These are phyloP conservation scores for Penicillium atrosanguineum DNA, from an alignment of 495 filamentous ascomycete species.

Conservation along the genomic window DNA sequence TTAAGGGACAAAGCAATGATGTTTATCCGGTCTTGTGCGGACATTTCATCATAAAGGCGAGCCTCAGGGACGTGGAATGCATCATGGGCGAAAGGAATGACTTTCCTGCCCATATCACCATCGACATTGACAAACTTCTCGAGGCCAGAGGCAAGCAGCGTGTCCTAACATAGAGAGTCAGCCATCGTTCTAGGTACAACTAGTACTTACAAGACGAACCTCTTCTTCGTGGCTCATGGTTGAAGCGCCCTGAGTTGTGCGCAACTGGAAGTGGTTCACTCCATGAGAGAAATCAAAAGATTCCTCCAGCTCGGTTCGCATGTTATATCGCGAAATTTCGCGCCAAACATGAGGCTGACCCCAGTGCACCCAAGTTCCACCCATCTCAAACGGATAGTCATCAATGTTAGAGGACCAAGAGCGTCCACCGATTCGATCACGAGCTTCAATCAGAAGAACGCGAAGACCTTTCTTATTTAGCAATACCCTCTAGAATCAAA, in stretches of 20 bases:
- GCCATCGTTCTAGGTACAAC: neutral
- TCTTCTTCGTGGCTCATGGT: constrained; percentile 23
- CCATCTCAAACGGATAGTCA: constrained; percentile 29
- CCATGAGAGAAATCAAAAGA: constrained; percentile 22
- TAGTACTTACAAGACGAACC: neutral
- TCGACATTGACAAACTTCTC: constrained; percentile 26
- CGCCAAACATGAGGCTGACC: constrained; percentile 22
- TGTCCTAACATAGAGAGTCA: constrained; percentile 2
- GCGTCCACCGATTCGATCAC: constrained; percentile 36
- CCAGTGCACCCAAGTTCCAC: constrained; percentile 37
- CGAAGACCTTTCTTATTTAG: constrained; percentile 10
- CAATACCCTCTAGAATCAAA: no score
- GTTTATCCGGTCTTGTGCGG: constrained; percentile 21
- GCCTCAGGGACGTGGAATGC: constrained; percentile 16
- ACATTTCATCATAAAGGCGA: constrained; percentile 18
- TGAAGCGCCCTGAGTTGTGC: constrained; percentile 7
- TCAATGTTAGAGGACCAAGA: constrained; percentile 27
- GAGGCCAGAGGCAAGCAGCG: constrained; percentile 6
- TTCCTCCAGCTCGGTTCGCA: constrained; percentile 15
- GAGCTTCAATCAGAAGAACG: constrained; percentile 34
- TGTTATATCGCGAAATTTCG: constrained; percentile 21
- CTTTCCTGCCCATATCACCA: constrained; percentile 15
- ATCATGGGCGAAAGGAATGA: constrained; percentile 22
- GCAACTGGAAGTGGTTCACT: constrained; percentile 21
- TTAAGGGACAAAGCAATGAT: constrained; percentile 14